Percentiles rank a stretch among this genome's conserved stretches.
phyloP scores from a whole-genome alignment of 495 filamentous ascomycete genomes.

The Lichina pygmaea region DNA sequence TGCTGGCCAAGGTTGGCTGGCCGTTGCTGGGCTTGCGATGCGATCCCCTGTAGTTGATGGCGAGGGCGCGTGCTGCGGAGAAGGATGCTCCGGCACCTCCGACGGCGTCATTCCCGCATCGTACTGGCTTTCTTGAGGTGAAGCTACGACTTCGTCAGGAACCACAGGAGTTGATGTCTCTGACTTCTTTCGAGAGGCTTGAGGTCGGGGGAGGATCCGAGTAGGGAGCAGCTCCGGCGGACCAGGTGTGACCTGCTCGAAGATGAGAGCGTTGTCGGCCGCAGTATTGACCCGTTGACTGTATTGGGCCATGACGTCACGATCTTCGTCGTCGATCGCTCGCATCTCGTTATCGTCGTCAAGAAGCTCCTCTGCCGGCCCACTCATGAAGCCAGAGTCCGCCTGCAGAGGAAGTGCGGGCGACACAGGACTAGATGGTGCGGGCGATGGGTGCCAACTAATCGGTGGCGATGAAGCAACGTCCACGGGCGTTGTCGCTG shows the following conservation, averaged over 20 bases:
- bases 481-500: conserved; percentile 26
- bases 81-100: not conserved
- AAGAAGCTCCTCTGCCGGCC: conserved; percentile 30
- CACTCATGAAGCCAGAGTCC: conserved; percentile 68
- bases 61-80: not conserved
- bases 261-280: conserved; percentile 1
- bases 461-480: conserved; percentile 64
- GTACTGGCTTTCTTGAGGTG: not conserved
- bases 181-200: not conserved
- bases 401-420: conserved; percentile 30
- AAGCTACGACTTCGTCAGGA: no score
- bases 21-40: not conserved
- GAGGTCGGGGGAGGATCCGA: conserved; percentile 5
- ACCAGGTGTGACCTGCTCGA: conserved; percentile 7
- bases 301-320: not conserved
- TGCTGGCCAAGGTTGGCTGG: not conserved
- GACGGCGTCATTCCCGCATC: not conserved
- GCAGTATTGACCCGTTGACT: conserved; percentile 1
- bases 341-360: conserved; percentile 11
- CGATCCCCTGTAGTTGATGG: not conserved
- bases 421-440: conserved; percentile 46
- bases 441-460: conserved; percentile 25
- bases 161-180: no score
- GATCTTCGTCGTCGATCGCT: conserved; percentile 2
- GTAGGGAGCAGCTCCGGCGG: conserved; percentile 9